Conservation (phyloP, 352 stramenopile genomes). For the Pythium grandisporangium region DNA sequence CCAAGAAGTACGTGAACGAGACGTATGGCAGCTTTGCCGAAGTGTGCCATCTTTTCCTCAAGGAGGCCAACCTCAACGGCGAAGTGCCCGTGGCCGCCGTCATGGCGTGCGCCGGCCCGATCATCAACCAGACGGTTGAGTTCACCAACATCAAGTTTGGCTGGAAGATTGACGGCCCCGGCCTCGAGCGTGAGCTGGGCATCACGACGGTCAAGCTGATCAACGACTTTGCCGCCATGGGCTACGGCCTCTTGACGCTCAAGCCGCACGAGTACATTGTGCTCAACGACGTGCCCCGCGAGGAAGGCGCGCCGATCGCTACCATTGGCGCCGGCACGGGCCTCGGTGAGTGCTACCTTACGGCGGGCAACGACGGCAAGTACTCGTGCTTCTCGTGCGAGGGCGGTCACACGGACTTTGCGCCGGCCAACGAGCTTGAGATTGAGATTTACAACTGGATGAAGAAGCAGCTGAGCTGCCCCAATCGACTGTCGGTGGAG, state of each 20-base stretch:
- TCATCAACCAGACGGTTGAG: constrained; percentile 76
- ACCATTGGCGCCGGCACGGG: constrained; percentile 96
- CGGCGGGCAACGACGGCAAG: constrained; percentile 62
- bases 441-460: constrained; percentile 81
- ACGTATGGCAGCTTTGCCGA: constrained; percentile 75
- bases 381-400: constrained; percentile 93
- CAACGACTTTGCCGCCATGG: constrained; percentile 97
- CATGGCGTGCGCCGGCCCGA: constrained; percentile 70
- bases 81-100: constrained; percentile 54
- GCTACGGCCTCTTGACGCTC: constrained; percentile 95
- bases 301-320: constrained; percentile 85
- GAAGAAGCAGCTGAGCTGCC: constrained; percentile 78
- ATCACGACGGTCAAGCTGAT: constrained; percentile 89
- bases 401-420: constrained; percentile 94
- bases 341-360: constrained; percentile 95
- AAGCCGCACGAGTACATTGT: constrained; percentile 89
- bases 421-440: constrained; percentile 82
- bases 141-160: constrained; percentile 93
- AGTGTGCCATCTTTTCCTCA: constrained; percentile 90
- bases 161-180: constrained; percentile 83
- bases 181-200: constrained; percentile 68
- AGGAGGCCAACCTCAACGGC: constrained; percentile 80
- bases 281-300: constrained; percentile 66
- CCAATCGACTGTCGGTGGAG: constrained; percentile 92
- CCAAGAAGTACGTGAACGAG: constrained; percentile 84